Conservation (phyloP, 108 stramenopile species). For the Chaetoceros muelleri region DNA sequence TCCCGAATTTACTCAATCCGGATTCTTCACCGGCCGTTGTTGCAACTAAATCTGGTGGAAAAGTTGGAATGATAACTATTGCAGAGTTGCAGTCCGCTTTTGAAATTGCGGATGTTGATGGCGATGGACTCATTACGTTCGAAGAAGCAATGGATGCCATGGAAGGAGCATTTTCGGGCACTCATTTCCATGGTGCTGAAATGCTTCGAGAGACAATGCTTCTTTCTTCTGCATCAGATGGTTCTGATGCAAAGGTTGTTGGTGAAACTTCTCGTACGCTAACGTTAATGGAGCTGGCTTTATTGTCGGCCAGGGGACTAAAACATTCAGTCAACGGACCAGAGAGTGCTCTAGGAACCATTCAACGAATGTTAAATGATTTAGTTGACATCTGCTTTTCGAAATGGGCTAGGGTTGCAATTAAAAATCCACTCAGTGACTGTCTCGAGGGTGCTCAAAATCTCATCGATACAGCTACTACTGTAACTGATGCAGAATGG, state of each 20-base stretch:
- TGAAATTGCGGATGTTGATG: constrained; percentile 81
- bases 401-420: constrained; percentile 58
- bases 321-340: constrained; percentile 57
- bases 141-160: constrained; percentile 84
- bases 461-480: constrained; percentile 30
- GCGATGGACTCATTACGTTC: constrained; percentile 78
- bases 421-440: constrained; percentile 18
- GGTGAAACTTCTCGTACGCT: constrained; percentile 46
- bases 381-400: constrained; percentile 60
- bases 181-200: constrained; percentile 77
- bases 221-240: constrained; percentile 24
- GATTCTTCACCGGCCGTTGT: constrained; percentile 60
- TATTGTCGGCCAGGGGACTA: constrained; percentile 72
- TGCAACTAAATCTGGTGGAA: constrained; percentile 22
- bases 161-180: constrained; percentile 82
- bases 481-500: constrained; percentile 53
- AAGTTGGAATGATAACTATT: constrained; percentile 69
- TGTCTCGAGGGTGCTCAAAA: constrained; percentile 26
- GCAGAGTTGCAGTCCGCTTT: constrained; percentile 71
- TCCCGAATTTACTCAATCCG: constrained; percentile 68
- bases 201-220: constrained; percentile 79
- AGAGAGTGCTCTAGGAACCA: constrained; percentile 75
- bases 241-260: constrained; percentile 3
- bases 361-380: constrained; percentile 64
- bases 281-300: constrained; percentile 68